phyloP scores from a whole-genome alignment of 2,329 filamentous ascomycete genomes.

The Trichoderma brevicompactum region DNA sequence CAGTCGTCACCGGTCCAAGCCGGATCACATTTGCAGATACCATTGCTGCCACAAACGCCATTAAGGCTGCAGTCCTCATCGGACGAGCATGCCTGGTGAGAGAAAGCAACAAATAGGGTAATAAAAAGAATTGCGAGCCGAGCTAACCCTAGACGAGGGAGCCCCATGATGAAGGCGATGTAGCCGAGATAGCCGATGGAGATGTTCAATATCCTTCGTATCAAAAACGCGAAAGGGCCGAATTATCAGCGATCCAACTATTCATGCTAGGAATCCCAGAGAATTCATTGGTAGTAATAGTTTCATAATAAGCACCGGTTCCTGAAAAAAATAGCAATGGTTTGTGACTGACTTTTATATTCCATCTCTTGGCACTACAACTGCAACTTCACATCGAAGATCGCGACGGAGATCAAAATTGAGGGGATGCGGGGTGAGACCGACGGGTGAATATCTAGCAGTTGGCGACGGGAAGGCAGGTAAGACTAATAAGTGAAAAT shows the following conservation, averaged over 20 bases:
- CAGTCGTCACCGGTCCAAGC: slow-evolving; percentile 53
- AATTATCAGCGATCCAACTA: background rate
- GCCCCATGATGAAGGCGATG: background rate
- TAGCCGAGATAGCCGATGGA: background rate
- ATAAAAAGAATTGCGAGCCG: background rate
- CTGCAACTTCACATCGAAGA: background rate
- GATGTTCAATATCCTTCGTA: background rate
- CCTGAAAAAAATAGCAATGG: background rate
- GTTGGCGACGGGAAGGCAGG: background rate
- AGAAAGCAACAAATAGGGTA: slow-evolving; percentile 1
- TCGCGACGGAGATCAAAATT: background rate
- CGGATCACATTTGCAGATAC: slow-evolving; percentile 41
- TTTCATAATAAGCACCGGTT: background rate
- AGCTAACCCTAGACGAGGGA: background rate
- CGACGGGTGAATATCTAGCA: slow-evolving; percentile 19
- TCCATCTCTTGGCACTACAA: background rate
- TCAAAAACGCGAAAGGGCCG: background rate
- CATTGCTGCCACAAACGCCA: slow-evolving; percentile 34
- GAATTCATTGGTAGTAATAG: background rate
- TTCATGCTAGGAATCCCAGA: background rate
- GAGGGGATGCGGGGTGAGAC: slow-evolving; percentile 9
- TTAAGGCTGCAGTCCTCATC: slow-evolving; percentile 42
- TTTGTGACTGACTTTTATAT: slow-evolving; percentile 1
- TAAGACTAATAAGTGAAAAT: background rate
- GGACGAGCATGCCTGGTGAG: slow-evolving; percentile 30